Percentiles rank a stretch among this genome's conserved stretches.
phyloP scores from a whole-genome alignment of 202 grass and related monocot genomes.

The Sporobolus alterniflorus region DNA sequence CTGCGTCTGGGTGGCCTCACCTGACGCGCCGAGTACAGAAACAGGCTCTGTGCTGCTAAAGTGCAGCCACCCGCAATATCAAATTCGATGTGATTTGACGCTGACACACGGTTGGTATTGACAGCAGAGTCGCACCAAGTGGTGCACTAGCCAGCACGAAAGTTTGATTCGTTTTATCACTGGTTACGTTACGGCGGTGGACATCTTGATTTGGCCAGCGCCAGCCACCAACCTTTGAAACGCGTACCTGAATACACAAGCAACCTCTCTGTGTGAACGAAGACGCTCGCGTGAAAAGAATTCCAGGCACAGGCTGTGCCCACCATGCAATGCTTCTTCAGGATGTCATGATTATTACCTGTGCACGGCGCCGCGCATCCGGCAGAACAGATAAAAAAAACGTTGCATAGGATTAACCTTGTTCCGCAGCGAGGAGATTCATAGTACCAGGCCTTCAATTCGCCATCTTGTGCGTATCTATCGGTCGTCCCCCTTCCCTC shows the following conservation, averaged over 20 bases:
- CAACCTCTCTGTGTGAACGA: neutral
- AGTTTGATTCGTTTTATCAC: constrained; percentile 4
- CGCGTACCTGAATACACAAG: neutral
- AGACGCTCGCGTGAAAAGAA: neutral
- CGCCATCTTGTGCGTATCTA: no score
- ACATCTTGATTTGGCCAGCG: neutral
- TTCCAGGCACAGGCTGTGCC: neutral
- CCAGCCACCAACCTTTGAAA: constrained; percentile 8
- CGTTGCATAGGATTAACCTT: no score
- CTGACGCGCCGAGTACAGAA: neutral
- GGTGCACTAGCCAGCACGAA: neutral
- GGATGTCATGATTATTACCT: no score
- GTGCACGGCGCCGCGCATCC: no score
- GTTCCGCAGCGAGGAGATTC: no score
- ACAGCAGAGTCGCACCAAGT: neutral
- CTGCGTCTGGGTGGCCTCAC: neutral
- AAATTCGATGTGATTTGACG: neutral
- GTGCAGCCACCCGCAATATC: constrained; percentile 14
- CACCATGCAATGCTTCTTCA: no score
- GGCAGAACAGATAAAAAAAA: no score
- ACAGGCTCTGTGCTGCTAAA: neutral
- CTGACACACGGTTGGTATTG: neutral
- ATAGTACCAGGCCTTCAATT: no score
- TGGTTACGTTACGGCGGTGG: neutral
- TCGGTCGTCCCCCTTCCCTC: no score